Conservation (phyloP, 2,329 filamentous ascomycete species). For the Calonectria pseudoturangicola region DNA sequence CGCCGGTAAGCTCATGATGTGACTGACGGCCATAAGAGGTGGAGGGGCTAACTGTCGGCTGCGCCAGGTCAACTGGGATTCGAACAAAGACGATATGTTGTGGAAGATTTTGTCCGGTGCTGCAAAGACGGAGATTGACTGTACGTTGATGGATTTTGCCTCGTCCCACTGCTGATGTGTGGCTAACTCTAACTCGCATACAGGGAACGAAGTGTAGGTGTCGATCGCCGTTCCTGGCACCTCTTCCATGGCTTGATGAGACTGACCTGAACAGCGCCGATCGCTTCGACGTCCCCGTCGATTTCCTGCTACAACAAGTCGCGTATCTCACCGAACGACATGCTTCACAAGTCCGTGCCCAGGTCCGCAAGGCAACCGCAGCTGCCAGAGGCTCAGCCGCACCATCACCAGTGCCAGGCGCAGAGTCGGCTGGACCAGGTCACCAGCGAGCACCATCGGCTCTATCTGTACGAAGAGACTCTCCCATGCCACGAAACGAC, state of each 20-base stretch:
- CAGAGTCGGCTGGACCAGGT: conserved; percentile 64
- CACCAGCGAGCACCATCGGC: conserved; percentile 69
- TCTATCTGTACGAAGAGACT: conserved; percentile 75
- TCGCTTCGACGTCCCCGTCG: conserved; percentile 87
- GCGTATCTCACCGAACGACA: conserved; percentile 95
- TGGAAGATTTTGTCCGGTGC: conserved; percentile 93
- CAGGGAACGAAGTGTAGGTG: conserved; percentile 86
- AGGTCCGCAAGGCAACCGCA: conserved; percentile 85
- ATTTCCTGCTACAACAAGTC: conserved; percentile 94
- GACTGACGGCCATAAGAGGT: conserved; percentile 36
- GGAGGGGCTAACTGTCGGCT: conserved; percentile 49
- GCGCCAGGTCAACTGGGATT: conserved; percentile 88
- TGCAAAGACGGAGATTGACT: conserved; percentile 90
- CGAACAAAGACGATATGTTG: conserved; percentile 87
- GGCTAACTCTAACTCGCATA: conserved; percentile 46
- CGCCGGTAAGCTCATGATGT: conserved; percentile 76
- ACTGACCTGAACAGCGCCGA: conserved; percentile 72
- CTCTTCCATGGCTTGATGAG: conserved; percentile 32
- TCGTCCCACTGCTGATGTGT: conserved; percentile 3
- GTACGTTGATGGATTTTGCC: conserved; percentile 68
- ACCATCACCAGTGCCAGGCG: conserved; percentile 74
- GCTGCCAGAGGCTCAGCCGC: conserved; percentile 73
- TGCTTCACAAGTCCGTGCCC: conserved; percentile 90
- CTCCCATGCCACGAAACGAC: conserved; percentile 71
- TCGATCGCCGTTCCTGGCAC: conserved; percentile 43